These are phyloP conservation scores for Diddensiella santjacobensis DNA, from an alignment of 805 yeast species.

Conservation along the genomic window DNA sequence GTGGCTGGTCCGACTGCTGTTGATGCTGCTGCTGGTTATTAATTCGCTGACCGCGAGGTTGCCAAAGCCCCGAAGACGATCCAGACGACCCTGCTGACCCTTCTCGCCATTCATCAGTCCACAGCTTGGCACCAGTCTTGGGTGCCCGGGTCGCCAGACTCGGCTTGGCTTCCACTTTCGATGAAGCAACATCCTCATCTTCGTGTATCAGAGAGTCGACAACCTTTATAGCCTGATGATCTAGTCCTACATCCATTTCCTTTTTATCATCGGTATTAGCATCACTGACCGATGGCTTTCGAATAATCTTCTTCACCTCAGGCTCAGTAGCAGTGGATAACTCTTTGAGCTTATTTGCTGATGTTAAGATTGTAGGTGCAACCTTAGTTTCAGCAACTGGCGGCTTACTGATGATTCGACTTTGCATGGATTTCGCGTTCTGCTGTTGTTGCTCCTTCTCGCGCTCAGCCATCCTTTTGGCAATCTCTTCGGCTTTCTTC, in stretches of 20 bases:
- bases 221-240: conserved; percentile 12
- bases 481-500: conserved; percentile 31
- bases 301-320: neutral
- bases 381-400: neutral
- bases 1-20: neutral
- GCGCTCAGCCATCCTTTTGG: conserved; percentile 22
- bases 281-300: neutral
- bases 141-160: conserved; percentile 2
- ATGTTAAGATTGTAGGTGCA: conserved; percentile 5
- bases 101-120: conserved; percentile 1
- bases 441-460: conserved; percentile 15
- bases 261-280: neutral
- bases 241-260: conserved; percentile 4
- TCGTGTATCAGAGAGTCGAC: conserved; percentile 15
- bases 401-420: too few relatives aligned
- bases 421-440: conserved; percentile 5
- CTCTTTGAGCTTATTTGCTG: conserved; percentile 2
- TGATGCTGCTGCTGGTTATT: conserved; percentile 10
- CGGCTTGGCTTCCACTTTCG: neutral
- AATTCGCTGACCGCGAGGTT: conserved; percentile 6
- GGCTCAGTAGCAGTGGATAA: neutral
- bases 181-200: conserved; percentile 9
- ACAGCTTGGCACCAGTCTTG: conserved; percentile 9
- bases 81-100: neutral
- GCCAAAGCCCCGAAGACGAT: conserved; percentile 6